These are phyloP conservation scores for Apiospora hydei DNA, from an alignment of 2,329 filamentous ascomycete species.

Conservation along the genomic window DNA sequence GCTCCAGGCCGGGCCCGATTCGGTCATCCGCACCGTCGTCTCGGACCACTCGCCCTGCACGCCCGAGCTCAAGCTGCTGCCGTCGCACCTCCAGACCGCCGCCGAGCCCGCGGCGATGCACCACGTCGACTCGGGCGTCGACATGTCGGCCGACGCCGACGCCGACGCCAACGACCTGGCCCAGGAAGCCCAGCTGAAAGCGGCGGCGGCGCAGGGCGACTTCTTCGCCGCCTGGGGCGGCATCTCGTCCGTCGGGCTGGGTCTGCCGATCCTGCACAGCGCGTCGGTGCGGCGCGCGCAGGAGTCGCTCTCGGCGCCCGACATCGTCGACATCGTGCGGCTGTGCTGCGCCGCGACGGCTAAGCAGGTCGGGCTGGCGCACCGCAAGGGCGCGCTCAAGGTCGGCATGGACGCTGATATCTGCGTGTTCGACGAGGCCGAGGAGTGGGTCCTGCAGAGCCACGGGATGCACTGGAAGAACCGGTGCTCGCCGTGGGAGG, in stretches of 20 bases:
- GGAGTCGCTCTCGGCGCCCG: slow-evolving; percentile 49
- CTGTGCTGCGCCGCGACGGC: slow-evolving; percentile 90
- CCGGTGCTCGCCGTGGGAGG: slow-evolving; percentile 90
- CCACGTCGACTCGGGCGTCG: slow-evolving; percentile 62
- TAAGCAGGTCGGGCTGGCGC: slow-evolving; percentile 82
- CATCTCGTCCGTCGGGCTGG: slow-evolving; percentile 91
- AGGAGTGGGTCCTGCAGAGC: slow-evolving; percentile 74
- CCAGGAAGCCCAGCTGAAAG: slow-evolving; percentile 39
- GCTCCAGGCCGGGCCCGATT: slow-evolving; percentile 67
- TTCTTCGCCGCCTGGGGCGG: slow-evolving; percentile 98
- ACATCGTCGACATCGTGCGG: slow-evolving; percentile 80
- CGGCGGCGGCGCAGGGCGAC: slow-evolving; percentile 65
- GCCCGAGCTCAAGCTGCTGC: slow-evolving; percentile 89
- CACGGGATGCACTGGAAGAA: slow-evolving; percentile 95
- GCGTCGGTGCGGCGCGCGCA: slow-evolving; percentile 69
- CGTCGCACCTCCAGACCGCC: slow-evolving; percentile 66
- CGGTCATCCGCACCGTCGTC: slow-evolving; percentile 89
- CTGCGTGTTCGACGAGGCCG: slow-evolving; percentile 89
- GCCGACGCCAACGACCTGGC: slow-evolving; percentile 37
- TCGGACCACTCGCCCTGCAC: slow-evolving; percentile 97
- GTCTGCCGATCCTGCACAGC: slow-evolving; percentile 89
- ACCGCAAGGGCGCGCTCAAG: slow-evolving; percentile 80
- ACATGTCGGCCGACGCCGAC: slow-evolving; percentile 48
- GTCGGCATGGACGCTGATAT: slow-evolving; percentile 90
- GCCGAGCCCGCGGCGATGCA: slow-evolving; percentile 45